phyloP scores from a whole-genome alignment of 495 filamentous ascomycete species.

The Aspergillus bridgeri region DNA sequence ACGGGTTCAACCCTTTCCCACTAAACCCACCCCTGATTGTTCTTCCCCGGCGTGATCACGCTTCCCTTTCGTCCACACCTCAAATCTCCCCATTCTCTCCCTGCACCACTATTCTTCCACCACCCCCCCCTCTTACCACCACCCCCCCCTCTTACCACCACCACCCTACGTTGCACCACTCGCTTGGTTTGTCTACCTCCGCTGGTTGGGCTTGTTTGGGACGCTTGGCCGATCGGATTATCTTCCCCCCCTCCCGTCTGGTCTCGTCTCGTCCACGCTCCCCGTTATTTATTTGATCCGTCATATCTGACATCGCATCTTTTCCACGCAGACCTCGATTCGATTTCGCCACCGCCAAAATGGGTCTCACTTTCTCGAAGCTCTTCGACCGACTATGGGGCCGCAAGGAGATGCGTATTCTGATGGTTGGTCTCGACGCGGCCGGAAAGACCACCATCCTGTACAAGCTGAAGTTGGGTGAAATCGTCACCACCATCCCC shows the following conservation, averaged over 20 bases:
- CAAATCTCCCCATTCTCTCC: conserved; percentile 21
- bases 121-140: conserved; percentile 3
- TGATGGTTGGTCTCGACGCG: conserved; percentile 99
- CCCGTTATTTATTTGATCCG: conserved; percentile 5
- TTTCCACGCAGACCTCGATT: conserved; percentile 20
- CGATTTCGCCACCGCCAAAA: conserved; percentile 55
- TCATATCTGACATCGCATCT: conserved; percentile 24
- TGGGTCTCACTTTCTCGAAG: conserved; percentile 94
- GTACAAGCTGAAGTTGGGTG: conserved; percentile 99
- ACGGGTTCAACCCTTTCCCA: conserved; percentile 4
- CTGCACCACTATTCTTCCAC: conserved; percentile 2
- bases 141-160: neutral
- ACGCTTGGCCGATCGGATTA: neutral
- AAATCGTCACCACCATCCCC: conserved; percentile 99
- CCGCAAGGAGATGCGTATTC: conserved; percentile 99
- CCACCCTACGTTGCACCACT: neutral
- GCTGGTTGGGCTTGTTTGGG: neutral
- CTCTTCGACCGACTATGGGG: conserved; percentile 94
- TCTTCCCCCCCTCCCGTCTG: conserved; percentile 2
- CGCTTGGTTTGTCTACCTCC: neutral
- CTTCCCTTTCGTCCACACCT: conserved; percentile 17
- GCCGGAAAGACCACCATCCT: conserved; percentile 99
- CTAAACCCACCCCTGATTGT: conserved; percentile 20
- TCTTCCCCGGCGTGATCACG: conserved; percentile 24
- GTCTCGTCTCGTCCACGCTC: conserved; percentile 2